Evolutionary conservation across 306 rosid species (phyloP), one percentile per base, ranked within the genome.

Genomic region (Cicer cuneatum): DNA sequence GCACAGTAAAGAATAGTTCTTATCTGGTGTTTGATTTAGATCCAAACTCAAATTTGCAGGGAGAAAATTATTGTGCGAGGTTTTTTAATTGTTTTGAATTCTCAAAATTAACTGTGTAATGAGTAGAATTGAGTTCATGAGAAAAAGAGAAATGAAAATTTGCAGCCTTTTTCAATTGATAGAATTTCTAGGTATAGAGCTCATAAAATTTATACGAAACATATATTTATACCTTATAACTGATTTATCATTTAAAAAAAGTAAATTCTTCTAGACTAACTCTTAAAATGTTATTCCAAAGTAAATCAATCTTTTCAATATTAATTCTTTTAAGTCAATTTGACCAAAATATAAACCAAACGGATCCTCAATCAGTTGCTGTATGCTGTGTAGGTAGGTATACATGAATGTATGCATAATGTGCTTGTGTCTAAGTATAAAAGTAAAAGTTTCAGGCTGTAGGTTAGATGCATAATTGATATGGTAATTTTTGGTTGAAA

Each of bases 381-480:
- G 24, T 61, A 42, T 46, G 24, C 42, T 70, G 51, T 45, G 1
- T 16, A 5, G 40, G 39, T 43, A 43, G 40, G 39, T 43, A 43
- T 9, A 14, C 35, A 41, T 19, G 38, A 65, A 53, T 29, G 14
- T 7, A 42, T 15, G 38, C 46, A 16, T 52, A 40, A 16, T 49
- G 58, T 68, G 61, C 66, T 46, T 57, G 66, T 24, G 43, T 45
- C 10, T 18, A 54, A 37, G 56, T 6, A n/a, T 5, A 76, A n/a
- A n/a, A n/a, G n/a, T n/a, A n/a, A n/a, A n/a, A n/a, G 66, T 65
- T 24, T 63, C 49, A 52, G 45, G 21, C 11, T 74, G 76, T 67
- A 39, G 42, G 42, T 45, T 78, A 54, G 52, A 52, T 14, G 4
- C 40, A 73, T 61, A 43, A 24, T 38, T 43, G 70, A 41, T 41